phyloP scores from a whole-genome alignment of 306 rosid species.

The Cucurbita pepo region DNA sequence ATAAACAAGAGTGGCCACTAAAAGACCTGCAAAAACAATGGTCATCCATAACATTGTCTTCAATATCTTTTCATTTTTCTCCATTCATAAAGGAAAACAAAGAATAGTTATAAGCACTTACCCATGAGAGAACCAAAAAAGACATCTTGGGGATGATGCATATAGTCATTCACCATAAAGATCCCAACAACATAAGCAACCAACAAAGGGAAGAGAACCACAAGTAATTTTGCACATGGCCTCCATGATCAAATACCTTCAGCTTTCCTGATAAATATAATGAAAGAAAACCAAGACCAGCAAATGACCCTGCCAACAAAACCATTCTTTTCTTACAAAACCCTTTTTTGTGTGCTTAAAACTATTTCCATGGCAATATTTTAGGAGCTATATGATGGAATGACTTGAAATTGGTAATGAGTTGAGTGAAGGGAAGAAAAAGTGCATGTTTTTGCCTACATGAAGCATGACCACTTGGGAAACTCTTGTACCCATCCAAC shows the following conservation, averaged over 20 bases:
- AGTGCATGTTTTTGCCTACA: neutral
- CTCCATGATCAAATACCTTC: neutral
- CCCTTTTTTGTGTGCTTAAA: too few relatives aligned
- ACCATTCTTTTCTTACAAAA: neutral
- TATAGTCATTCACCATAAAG: neutral
- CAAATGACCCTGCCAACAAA: neutral
- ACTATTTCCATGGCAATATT: too few relatives aligned
- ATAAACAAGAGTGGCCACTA: neutral
- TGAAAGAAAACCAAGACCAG: slow-evolving; percentile 4
- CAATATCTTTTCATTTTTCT: too few relatives aligned
- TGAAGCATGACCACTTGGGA: slow-evolving; percentile 6
- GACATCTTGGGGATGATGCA: slow-evolving; percentile 2
- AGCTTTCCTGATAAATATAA: neutral
- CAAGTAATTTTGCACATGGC: neutral
- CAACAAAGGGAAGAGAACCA: neutral
- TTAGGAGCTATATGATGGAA: neutral
- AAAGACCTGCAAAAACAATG: neutral
- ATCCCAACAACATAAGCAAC: slow-evolving; percentile 4
- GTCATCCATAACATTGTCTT: too few relatives aligned
- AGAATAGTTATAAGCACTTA: neutral
- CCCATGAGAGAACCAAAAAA: slow-evolving; percentile 1
- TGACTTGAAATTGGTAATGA: too few relatives aligned
- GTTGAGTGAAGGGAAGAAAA: neutral
- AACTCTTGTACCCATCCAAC: slow-evolving; percentile 4
- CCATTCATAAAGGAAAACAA: too few relatives aligned